phyloP scores from a whole-genome alignment of 257 asterid genomes.

The Vinca minor region DNA sequence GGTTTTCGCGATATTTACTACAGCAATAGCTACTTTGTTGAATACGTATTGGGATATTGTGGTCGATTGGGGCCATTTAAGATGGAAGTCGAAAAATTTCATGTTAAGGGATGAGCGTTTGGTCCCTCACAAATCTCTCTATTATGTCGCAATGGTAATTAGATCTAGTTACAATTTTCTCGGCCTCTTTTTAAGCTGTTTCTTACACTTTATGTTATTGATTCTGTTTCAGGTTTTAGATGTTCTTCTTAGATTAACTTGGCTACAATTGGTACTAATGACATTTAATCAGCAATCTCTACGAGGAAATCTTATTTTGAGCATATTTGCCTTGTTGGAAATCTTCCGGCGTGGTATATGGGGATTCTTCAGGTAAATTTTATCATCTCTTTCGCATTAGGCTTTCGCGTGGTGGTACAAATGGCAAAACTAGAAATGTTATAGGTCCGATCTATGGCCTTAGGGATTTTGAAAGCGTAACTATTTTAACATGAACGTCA shows the following conservation, averaged over 20 bases:
- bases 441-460: neutral
- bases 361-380: slow-evolving; percentile 79
- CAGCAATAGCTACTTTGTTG: slow-evolving; percentile 41
- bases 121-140: slow-evolving; percentile 42
- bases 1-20: slow-evolving; percentile 53
- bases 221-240: slow-evolving; percentile 49
- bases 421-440: neutral
- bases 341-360: slow-evolving; percentile 81
- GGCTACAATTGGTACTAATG: slow-evolving; percentile 57
- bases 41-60: slow-evolving; percentile 83
- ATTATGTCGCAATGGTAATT: slow-evolving; percentile 61
- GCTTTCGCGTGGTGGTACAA: neutral
- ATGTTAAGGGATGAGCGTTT: slow-evolving; percentile 61
- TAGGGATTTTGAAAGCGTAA: neutral
- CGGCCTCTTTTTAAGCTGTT: neutral
- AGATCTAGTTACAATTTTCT: neutral
- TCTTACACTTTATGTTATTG: neutral
- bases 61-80: slow-evolving; percentile 78
- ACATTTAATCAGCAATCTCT: slow-evolving; percentile 45
- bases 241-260: slow-evolving; percentile 66
- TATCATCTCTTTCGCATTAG: neutral
- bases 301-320: slow-evolving; percentile 40
- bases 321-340: slow-evolving; percentile 56
- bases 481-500: neutral
- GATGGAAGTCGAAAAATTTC: slow-evolving; percentile 49